A percentile compares a stretch with the other conserved stretches of the same genome.
These are phyloP conservation scores for Tuber borchii DNA, from an alignment of 495 filamentous ascomycete species.

Conservation along the genomic window DNA sequence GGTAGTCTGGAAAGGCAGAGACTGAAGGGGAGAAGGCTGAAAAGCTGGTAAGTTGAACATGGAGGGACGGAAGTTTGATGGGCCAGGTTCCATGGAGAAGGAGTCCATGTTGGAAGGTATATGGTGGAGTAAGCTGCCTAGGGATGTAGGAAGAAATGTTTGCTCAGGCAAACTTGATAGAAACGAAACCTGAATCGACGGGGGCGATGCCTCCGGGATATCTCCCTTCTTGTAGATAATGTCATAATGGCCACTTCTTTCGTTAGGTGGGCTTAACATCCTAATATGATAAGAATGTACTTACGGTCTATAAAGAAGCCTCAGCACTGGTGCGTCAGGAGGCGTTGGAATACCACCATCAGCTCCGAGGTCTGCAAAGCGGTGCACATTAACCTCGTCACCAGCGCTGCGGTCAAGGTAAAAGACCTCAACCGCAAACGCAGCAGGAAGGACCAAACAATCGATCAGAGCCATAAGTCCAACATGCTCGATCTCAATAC, in stretches of 20 bases:
- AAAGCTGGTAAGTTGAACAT: slow-evolving; percentile 32
- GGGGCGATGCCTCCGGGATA: slow-evolving; percentile 27
- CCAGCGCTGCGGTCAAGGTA: slow-evolving; percentile 88
- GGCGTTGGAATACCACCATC: slow-evolving; percentile 37
- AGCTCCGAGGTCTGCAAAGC: slow-evolving; percentile 56
- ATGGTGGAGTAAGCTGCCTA: slow-evolving; percentile 21
- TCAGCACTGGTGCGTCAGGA: slow-evolving; percentile 46
- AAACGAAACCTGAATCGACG: slow-evolving; percentile 38
- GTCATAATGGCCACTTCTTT: slow-evolving; percentile 77
- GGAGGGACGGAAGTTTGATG: slow-evolving; percentile 39
- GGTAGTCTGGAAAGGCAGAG: slow-evolving; percentile 49
- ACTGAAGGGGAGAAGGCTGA: slow-evolving; percentile 35
- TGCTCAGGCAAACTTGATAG: slow-evolving; percentile 37
- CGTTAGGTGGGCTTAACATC: slow-evolving; percentile 18
- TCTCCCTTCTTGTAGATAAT: slow-evolving; percentile 68
- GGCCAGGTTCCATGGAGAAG: slow-evolving; percentile 29
- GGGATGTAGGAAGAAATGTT: slow-evolving; percentile 34
- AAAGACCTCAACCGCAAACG: slow-evolving; percentile 75
- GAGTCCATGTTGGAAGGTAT: slow-evolving; percentile 25
- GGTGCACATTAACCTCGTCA: slow-evolving; percentile 68
- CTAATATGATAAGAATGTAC: slow-evolving; percentile 37
- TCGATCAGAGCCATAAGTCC: slow-evolving; percentile 71
- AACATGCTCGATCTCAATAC: slow-evolving; percentile 82
- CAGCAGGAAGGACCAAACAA: slow-evolving; percentile 70
- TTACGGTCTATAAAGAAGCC: slow-evolving; percentile 66